Evolutionary conservation across 23 red algal genomes (phyloP).

Genomic region (Agarophyton chilense): DNA sequence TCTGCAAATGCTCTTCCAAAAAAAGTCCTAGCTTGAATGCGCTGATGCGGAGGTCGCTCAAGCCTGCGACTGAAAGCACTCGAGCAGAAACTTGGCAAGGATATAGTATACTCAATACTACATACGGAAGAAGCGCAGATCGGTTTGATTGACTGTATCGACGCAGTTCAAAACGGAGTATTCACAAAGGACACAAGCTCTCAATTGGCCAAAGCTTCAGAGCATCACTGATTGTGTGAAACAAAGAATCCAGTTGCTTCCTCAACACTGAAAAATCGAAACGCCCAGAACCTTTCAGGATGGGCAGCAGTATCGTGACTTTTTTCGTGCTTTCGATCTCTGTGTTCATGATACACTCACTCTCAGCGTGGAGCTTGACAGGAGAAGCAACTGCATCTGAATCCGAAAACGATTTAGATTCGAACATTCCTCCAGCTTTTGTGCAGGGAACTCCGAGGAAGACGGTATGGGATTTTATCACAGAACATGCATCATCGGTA

Average conservation of each 20-base stretch:
- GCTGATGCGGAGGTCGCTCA: too few species aligned
- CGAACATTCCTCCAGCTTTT: not conserved
- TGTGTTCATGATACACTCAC: not conserved
- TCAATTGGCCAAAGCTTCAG: not conserved
- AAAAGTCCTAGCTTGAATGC: too few species aligned
- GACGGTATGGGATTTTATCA: not conserved
- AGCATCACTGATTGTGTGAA: not conserved
- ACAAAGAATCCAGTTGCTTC: not conserved
- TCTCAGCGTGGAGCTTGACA: not conserved
- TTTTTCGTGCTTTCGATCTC: not conserved
- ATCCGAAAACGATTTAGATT: not conserved
- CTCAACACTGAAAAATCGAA: not conserved
- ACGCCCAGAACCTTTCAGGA: not conserved
- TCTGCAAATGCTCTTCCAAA: too few species aligned
- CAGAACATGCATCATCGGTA: not conserved
- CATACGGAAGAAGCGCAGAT: too few species aligned
- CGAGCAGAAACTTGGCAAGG: too few species aligned
- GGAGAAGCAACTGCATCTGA: not conserved
- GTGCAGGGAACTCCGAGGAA: not conserved
- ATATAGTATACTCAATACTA: too few species aligned
- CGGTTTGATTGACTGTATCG: too few species aligned
- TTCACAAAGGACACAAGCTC: too few species aligned
- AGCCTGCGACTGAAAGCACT: too few species aligned
- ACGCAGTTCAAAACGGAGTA: too few species aligned
- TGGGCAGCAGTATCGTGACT: not conserved